Conservation (phyloP, 148 eudicot species). For the Rhododendron vialii region DNA sequence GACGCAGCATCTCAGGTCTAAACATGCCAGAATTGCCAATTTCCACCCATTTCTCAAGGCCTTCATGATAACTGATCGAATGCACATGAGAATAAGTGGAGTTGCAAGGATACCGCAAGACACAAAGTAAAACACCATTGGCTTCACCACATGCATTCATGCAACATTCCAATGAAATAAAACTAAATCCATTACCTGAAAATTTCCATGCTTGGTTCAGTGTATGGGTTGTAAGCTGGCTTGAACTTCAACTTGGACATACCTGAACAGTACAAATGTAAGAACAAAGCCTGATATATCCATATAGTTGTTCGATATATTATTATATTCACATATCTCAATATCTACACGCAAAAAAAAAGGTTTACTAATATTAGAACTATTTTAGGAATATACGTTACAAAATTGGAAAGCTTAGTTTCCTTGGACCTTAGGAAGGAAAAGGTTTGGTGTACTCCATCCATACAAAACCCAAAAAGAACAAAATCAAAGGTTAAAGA, state of each 20-base stretch:
- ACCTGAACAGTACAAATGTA: background rate
- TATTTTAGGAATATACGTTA: background rate
- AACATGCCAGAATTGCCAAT: constrained; percentile 89
- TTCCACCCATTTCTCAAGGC: constrained; percentile 83
- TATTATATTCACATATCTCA: background rate
- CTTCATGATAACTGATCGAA: constrained; percentile 38
- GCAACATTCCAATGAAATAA: background rate
- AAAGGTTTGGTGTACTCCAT: background rate
- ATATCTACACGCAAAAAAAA: background rate
- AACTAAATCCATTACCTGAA: background rate
- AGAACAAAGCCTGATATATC: background rate
- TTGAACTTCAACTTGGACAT: constrained; percentile 6
- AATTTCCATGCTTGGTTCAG: background rate
- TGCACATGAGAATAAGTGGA: background rate
- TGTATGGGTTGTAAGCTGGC: constrained; percentile 6
- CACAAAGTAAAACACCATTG: background rate
- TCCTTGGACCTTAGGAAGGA: background rate
- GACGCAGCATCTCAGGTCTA: constrained; percentile 67
- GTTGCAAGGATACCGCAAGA: background rate
- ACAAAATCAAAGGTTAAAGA: background rate
- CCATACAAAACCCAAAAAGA: background rate
- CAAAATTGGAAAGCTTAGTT: background rate
- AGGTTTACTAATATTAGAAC: background rate
- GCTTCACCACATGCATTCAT: background rate
- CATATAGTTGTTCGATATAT: background rate